These are phyloP conservation scores for Globisporangium paroecandrum DNA, from an alignment of 352 stramenopile genomes.

Conservation along the genomic window DNA sequence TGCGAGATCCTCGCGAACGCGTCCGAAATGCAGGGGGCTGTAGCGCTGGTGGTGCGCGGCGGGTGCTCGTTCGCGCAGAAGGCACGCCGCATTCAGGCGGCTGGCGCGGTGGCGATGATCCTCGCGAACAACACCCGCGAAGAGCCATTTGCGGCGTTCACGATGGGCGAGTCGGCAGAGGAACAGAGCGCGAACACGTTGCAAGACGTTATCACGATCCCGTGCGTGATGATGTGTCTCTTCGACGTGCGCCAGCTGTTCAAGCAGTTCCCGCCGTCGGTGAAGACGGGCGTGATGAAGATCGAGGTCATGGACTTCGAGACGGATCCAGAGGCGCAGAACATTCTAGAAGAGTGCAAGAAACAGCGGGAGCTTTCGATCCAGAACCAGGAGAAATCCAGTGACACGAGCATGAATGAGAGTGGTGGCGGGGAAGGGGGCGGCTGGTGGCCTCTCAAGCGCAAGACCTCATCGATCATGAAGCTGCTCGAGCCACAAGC, in stretches of 20 bases:
- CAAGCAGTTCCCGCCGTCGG: slow-evolving; percentile 53
- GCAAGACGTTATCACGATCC: slow-evolving; percentile 30
- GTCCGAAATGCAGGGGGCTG: slow-evolving; percentile 33
- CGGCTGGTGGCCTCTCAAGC: slow-evolving; percentile 30
- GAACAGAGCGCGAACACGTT: slow-evolving; percentile 11
- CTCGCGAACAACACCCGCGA: slow-evolving; percentile 37
- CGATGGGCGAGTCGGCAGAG: slow-evolving; percentile 39
- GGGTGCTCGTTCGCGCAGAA: slow-evolving; percentile 72
- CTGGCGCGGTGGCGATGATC: slow-evolving; percentile 55
- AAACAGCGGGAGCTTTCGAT: slow-evolving; percentile 19
- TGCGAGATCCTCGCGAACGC: slow-evolving; percentile 44
- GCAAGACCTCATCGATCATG: slow-evolving; percentile 53
- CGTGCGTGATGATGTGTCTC: slow-evolving; percentile 71
- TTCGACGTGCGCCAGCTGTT: slow-evolving; percentile 55
- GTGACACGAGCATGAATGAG: not conserved
- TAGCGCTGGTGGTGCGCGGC: slow-evolving; percentile 63
- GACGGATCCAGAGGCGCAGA: not conserved
- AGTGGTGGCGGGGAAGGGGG: not conserved
- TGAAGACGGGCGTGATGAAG: slow-evolving; percentile 36
- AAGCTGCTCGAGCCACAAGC: slow-evolving; percentile 40
- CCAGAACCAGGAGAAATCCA: slow-evolving; percentile 1
- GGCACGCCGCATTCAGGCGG: slow-evolving; percentile 46
- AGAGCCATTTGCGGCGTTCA: slow-evolving; percentile 55
- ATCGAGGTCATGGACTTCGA: slow-evolving; percentile 43
- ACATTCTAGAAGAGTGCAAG: slow-evolving; percentile 19